Conservation (phyloP, 108 stramenopile genomes). For the Conticribra guillardii region DNA sequence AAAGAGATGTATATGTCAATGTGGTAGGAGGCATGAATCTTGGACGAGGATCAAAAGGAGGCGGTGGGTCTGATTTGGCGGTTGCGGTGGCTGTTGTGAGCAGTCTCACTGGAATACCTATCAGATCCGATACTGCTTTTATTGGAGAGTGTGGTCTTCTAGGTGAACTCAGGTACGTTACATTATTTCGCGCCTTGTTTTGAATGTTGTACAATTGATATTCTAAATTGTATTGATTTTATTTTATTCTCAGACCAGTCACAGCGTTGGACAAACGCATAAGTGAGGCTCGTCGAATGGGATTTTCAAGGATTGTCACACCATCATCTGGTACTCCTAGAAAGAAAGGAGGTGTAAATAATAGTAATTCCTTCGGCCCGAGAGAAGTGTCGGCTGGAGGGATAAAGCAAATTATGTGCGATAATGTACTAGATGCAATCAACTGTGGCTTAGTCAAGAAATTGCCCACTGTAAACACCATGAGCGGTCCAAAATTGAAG, state of each 20-base stretch:
- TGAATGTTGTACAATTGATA: no score
- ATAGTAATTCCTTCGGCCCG: conserved; percentile 11
- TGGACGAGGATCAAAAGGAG: conserved; percentile 43
- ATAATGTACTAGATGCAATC: conserved; percentile 66
- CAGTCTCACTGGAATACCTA: conserved; percentile 74
- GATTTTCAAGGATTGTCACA: conserved; percentile 78
- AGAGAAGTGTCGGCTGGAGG: conserved; percentile 40
- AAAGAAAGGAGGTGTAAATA: conserved; percentile 20
- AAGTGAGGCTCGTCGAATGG: conserved; percentile 81
- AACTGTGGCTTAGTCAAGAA: conserved; percentile 58
- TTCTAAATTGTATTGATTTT: no score
- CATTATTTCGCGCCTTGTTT: no score
- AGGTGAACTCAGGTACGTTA: no score
- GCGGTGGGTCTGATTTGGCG: conserved; percentile 77
- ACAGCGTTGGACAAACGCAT: conserved; percentile 76
- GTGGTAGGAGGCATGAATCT: conserved; percentile 86
- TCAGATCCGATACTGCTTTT: conserved; percentile 93
- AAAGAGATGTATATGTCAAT: conserved; percentile 89
- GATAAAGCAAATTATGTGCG: conserved; percentile 62
- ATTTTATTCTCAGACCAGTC: conserved; percentile 78
- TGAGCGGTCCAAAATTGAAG: conserved; percentile 31
- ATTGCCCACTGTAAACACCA: conserved; percentile 42
- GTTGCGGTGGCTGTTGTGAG: conserved; percentile 85
- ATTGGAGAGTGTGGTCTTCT: conserved; percentile 93
- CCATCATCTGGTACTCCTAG: conserved; percentile 39